Base-by-base conservation (phyloP, 164 flowering plant genomes). In the Umbilicus rupestris region DNA sequence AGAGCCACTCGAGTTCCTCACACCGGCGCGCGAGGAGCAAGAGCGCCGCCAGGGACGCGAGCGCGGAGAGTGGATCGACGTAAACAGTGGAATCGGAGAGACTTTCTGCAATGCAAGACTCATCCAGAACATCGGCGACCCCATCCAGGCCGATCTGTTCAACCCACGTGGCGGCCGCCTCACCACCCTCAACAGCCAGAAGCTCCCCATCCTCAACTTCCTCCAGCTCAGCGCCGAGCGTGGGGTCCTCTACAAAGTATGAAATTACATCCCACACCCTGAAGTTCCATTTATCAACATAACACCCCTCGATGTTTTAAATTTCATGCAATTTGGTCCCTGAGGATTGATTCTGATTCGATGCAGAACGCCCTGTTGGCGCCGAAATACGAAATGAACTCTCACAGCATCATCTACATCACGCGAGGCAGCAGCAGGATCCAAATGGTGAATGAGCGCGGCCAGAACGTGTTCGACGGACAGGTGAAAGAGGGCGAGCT, bases 361-460 rank as follows among this genome's bases (percentile, higher is more conserved):
- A 22, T 73, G 74, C 79, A 86, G 94, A 76, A 86, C 47, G 84
- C 83, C 0, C 63, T 89, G 35, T 30, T 73, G 64, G 68, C 80
- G 0, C 96, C 94, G 1, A 84, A 83, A 76, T 90, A 75, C 78
- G 71, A 64, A 73, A 1, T 73, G 57, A 85, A 86, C 72, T 81
- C 86, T 41, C 85, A 89, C 77, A 74, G 74, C 46, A 63, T 86
- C 6, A 33, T 80, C 22, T 90, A 85, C 78, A 63, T 64, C 20
- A 76, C 78, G 0, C 72, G 78, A 11, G 96, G 94, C 4, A 70
- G 63, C 14, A 82, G 69, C 26, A 69, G 81, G 39, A 58, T 87
- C 19, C 85, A 85, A 71, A 73, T 83, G 2, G 87, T 81, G 1
- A 66, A 70, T 16, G 67, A 79, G 66, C 37, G 65, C 17, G 92